Conservation (phyloP, 1,284 basidiomycete species). For the Ganoderma sp. region DNA sequence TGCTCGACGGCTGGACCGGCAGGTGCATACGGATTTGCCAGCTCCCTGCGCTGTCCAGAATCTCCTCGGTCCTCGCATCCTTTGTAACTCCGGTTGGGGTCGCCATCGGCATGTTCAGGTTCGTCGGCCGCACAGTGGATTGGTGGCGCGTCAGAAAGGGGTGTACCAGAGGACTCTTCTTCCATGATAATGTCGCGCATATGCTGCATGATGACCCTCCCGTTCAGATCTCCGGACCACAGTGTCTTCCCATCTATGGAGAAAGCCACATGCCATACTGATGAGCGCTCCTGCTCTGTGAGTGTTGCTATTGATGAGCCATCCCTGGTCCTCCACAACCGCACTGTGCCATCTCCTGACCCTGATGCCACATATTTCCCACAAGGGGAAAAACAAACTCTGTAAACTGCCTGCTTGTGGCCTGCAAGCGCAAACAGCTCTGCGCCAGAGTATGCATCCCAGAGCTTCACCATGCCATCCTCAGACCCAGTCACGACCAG, state of each 20-base stretch:
- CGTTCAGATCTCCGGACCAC: neutral
- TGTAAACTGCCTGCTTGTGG: neutral
- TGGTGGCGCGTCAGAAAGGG: too few relatives aligned
- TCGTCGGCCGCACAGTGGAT: too few relatives aligned
- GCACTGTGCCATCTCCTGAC: slow-evolving; percentile 20
- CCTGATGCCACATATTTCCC: slow-evolving; percentile 17
- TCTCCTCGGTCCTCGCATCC: too few relatives aligned
- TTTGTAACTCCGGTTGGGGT: too few relatives aligned
- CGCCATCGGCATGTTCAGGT: too few relatives aligned
- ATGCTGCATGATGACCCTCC: neutral
- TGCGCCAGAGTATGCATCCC: neutral
- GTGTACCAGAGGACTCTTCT: too few relatives aligned
- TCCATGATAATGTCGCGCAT: neutral
- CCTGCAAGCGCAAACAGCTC: neutral
- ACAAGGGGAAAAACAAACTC: slow-evolving; percentile 13
- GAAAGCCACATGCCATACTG: neutral
- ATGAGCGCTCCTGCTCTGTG: neutral
- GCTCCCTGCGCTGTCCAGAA: too few relatives aligned
- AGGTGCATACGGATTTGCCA: too few relatives aligned
- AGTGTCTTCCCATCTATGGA: neutral
- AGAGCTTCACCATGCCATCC: neutral
- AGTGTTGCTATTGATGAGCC: slow-evolving; percentile 6
- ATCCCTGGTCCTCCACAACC: slow-evolving; percentile 19
- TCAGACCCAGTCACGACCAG: neutral
- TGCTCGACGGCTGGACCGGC: too few relatives aligned